Base-by-base conservation (phyloP, 352 stramenopile genomes). In the Phytophthora sansomeana region DNA sequence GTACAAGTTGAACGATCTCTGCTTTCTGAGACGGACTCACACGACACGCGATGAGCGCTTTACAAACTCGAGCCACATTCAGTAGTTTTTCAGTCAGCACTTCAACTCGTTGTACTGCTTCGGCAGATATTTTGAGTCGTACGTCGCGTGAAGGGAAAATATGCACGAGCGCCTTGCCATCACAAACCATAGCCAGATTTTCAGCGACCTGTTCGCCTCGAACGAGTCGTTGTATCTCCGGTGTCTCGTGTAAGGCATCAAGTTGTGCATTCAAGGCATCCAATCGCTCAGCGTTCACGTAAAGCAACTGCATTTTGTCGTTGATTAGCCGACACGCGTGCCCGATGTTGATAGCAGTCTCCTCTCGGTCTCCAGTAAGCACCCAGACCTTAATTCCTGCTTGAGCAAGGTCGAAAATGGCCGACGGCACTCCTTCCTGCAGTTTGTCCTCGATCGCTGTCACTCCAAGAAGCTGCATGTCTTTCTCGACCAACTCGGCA, bases 361-460 rank as follows among this genome's bases (percentile, higher is more conserved):
- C 97, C 53, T 98, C 83, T 43, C 99, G 98, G 69, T 99, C 97
- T 29, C 97, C 97, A 6, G 97, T 99, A 11, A 99, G 83, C 24
- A 99, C 93, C 97, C 96, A 99, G 28, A 99, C 85, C 74, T 99
- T 99, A 65, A 99, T 98, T 9, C 96, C 96, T 16, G 97, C 97
- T 24, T 97, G 91, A 21, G 77, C 83, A 0, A 99, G 78, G 7
- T 94, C 93, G 13, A 85, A 80, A 63, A 99, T 98, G 9, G 96
- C 93, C 63, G 96, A 79, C 6, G 96, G 93, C 6, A 99, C 97
- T 26, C 86, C 84, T 33, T 98, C 91, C 75, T 99, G 97, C 0
- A 99, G 67, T 66, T 96, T 97, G 77, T 99, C 97, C 83, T 99
- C 97, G 67, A 99, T 99, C 0, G 93, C 96, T 0, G 95, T 98